Conservation (phyloP, 805 yeast genomes). For the Spencermartinsiella europaea region DNA sequence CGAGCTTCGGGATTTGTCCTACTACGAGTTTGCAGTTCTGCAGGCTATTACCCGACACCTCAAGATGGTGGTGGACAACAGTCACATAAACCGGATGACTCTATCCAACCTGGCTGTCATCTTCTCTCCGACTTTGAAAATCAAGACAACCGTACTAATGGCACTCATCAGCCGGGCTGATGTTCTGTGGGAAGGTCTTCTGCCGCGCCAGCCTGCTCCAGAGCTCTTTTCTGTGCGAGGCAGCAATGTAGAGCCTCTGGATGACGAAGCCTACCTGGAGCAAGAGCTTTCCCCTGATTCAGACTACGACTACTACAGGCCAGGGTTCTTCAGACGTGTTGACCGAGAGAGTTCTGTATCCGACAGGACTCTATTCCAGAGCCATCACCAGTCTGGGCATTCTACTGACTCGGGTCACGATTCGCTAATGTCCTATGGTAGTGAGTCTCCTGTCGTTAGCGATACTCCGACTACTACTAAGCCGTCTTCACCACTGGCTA, state of each 20-base stretch:
- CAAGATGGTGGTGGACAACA: slow-evolving; percentile 16
- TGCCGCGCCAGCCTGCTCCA: slow-evolving; percentile 2
- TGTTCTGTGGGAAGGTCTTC: slow-evolving; percentile 15
- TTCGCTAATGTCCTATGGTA: neutral
- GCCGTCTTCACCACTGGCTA: neutral
- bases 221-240: neutral
- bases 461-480: neutral
- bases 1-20: slow-evolving; percentile 15
- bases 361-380: neutral
- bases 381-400: too few relatives aligned
- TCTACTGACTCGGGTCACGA: too few relatives aligned
- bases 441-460: neutral
- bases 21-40: slow-evolving; percentile 22
- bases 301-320: neutral
- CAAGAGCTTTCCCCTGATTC: neutral
- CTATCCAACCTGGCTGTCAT: slow-evolving; percentile 27
- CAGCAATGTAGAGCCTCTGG: neutral
- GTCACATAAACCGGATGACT: slow-evolving; percentile 26
- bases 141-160: slow-evolving; percentile 21
- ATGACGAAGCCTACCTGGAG: neutral
- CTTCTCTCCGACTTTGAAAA: slow-evolving; percentile 29
- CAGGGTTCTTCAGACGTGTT: slow-evolving; percentile 4
- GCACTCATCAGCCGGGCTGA: slow-evolving; percentile 20
- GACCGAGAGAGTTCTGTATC: neutral
- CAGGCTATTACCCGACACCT: slow-evolving; percentile 27